A percentile compares a stretch with the other conserved stretches of the same genome.
phyloP scores from a whole-genome alignment of 1,139 yeast genomes.

The Sugiyamaella novakii region DNA sequence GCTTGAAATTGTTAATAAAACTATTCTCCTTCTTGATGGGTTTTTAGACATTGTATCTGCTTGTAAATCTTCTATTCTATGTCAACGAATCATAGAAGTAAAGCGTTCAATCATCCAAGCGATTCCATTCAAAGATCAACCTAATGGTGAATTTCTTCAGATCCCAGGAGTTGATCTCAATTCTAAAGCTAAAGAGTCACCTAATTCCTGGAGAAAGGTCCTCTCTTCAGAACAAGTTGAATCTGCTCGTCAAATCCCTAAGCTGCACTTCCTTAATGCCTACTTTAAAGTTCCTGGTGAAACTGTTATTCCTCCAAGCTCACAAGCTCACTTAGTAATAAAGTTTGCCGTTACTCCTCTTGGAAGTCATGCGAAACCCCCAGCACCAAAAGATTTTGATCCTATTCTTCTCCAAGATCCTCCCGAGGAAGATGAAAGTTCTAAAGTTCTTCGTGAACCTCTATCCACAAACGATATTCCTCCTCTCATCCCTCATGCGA shows the following conservation, averaged over 20 bases:
- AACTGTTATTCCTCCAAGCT: constrained; percentile 66
- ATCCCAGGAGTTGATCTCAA: constrained; percentile 62
- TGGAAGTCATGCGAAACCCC: constrained; percentile 44
- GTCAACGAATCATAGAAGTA: constrained; percentile 63
- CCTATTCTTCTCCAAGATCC: constrained; percentile 44
- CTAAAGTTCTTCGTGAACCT: constrained; percentile 74
- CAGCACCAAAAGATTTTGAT: constrained; percentile 39
- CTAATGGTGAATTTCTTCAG: constrained; percentile 70
- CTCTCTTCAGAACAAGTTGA: constrained; percentile 22
- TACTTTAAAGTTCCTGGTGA: constrained; percentile 91
- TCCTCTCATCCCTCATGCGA: constrained; percentile 64
- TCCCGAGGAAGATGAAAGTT: constrained; percentile 51
- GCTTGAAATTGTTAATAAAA: constrained; percentile 59
- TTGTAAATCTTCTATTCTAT: constrained; percentile 71
- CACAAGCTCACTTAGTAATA: constrained; percentile 72
- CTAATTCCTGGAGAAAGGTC: constrained; percentile 6
- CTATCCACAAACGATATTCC: constrained; percentile 62
- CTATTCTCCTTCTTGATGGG: constrained; percentile 70
- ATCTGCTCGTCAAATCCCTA: constrained; percentile 47
- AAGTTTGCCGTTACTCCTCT: constrained; percentile 77
- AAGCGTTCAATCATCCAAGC: constrained; percentile 80
- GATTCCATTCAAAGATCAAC: constrained; percentile 54
- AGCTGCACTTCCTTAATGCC: constrained; percentile 67
- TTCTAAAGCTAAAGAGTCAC: constrained; percentile 19
- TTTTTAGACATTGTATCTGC: constrained; percentile 78